phyloP scores from a whole-genome alignment of 257 asterid genomes.

The Ehretia macrophylla region DNA sequence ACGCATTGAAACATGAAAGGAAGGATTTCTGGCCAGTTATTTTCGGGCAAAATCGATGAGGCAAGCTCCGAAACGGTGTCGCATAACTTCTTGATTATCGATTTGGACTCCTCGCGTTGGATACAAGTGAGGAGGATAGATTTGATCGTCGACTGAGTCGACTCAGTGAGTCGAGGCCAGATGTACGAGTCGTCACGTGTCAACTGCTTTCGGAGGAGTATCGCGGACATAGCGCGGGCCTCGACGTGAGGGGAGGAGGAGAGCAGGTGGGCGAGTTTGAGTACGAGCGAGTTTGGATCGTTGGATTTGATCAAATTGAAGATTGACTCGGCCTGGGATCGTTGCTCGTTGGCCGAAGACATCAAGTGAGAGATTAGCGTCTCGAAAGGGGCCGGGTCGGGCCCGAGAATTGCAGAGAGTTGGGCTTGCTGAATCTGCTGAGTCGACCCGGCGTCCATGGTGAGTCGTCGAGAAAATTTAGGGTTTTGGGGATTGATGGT shows the following conservation, averaged over 20 bases:
- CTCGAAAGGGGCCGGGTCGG: constrained; percentile 65
- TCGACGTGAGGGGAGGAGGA: constrained; percentile 38
- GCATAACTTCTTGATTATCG: constrained; percentile 51
- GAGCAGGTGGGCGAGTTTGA: constrained; percentile 67
- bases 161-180: constrained; percentile 63
- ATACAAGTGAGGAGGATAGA: constrained; percentile 50
- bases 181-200: constrained; percentile 59
- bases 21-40: neutral
- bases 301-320: constrained; percentile 75
- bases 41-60: constrained; percentile 2
- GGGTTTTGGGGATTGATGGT: neutral
- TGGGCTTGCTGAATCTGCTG: constrained; percentile 56
- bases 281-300: constrained; percentile 73
- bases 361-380: constrained; percentile 57
- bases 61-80: constrained; percentile 4
- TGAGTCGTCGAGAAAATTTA: neutral
- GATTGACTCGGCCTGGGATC: constrained; percentile 80
- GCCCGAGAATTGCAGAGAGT: constrained; percentile 56
- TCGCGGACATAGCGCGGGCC: neutral
- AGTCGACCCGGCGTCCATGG: constrained; percentile 54
- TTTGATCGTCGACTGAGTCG: constrained; percentile 59
- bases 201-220: neutral
- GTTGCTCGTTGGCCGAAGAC: constrained; percentile 66
- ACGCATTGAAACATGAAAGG: constrained; percentile 63
- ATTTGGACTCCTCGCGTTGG: constrained; percentile 64